Percentiles rank a stretch among this genome's conserved stretches.
These are phyloP conservation scores for Solanum medicagineum DNA, from an alignment of 257 asterid genomes.

Conservation along the genomic window DNA sequence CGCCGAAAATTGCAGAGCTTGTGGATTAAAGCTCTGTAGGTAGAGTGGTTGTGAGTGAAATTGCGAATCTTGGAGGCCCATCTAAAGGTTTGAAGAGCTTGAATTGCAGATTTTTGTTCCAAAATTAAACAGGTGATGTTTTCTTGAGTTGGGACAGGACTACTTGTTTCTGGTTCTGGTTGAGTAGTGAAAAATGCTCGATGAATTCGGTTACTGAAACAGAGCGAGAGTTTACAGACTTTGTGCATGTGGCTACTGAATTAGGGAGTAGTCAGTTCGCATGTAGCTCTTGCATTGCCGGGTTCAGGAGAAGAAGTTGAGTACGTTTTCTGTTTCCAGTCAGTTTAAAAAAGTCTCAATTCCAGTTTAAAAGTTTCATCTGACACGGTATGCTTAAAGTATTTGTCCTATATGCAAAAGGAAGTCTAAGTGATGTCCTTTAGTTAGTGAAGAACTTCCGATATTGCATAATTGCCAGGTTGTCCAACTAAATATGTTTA, in stretches of 20 bases:
- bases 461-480: not conserved
- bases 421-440: not conserved
- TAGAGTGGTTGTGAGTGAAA: conserved; percentile 53
- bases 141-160: conserved; percentile 49
- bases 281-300: not conserved
- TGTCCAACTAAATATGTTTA: not conserved
- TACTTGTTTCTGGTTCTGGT: conserved; percentile 22
- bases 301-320: too few relatives aligned
- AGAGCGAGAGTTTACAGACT: not conserved
- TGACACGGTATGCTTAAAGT: not conserved
- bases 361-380: not conserved
- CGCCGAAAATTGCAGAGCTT: conserved; percentile 59
- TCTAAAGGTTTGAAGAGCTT: conserved; percentile 78
- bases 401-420: not conserved
- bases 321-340: too few relatives aligned
- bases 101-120: conserved; percentile 56
- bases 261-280: not conserved
- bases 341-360: too few relatives aligned
- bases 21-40: conserved; percentile 70
- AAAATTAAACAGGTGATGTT: conserved; percentile 54
- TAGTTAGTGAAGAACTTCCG: not conserved
- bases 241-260: conserved; percentile 2
- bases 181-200: conserved; percentile 1
- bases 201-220: not conserved
- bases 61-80: conserved; percentile 69